These are phyloP conservation scores for Heliamphora pulchella DNA, from an alignment of 179 eudicot genomes.

Conservation along the genomic window DNA sequence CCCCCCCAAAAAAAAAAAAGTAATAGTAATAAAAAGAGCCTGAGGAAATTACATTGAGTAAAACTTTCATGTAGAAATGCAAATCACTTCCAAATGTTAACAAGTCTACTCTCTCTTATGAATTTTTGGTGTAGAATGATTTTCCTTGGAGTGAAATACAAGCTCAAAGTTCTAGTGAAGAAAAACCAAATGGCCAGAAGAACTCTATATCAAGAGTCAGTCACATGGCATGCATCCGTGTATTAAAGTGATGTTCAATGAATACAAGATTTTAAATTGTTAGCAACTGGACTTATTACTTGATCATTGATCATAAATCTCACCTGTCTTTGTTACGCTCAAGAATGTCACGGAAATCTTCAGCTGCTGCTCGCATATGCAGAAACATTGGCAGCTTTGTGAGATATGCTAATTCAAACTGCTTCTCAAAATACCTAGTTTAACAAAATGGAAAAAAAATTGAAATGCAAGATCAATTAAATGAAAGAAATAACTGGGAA, in stretches of 20 bases:
- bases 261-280: background rate
- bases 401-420: constrained; percentile 75
- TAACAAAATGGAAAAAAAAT: background rate
- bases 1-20: too few species aligned
- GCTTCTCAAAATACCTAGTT: constrained; percentile 85
- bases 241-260: background rate
- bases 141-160: background rate
- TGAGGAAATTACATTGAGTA: background rate
- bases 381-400: constrained; percentile 95
- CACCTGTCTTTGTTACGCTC: constrained; percentile 70
- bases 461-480: background rate
- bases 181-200: constrained; percentile 7
- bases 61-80: background rate
- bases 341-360: constrained; percentile 82
- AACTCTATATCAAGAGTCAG: background rate
- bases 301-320: constrained; percentile 2
- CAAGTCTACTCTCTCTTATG: background rate
- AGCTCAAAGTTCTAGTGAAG: background rate
- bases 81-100: background rate
- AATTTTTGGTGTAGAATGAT: background rate
- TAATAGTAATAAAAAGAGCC: background rate
- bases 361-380: constrained; percentile 97
- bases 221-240: background rate
- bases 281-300: background rate
- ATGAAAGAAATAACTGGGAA: background rate